These are phyloP conservation scores for Liriodendron chinense DNA, from an alignment of 164 flowering plant species.

Conservation along the genomic window DNA sequence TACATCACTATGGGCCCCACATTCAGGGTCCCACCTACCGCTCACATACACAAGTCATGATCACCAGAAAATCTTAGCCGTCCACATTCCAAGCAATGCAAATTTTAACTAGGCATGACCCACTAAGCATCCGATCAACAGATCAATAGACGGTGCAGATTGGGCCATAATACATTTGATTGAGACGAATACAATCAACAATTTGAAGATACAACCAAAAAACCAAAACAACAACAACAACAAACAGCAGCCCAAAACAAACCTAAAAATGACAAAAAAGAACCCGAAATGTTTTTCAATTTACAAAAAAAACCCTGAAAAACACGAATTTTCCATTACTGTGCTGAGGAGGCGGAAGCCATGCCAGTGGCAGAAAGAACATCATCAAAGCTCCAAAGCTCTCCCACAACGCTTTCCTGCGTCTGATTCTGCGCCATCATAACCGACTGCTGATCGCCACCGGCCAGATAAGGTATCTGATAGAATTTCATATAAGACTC, in stretches of 20 bases:
- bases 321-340: not conserved
- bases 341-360: not conserved
- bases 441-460: slow-evolving; percentile 29
- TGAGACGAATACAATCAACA: not conserved
- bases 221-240: not conserved
- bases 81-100: no score
- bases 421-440: not conserved
- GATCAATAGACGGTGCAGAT: no score
- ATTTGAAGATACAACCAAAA: no score
- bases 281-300: not conserved
- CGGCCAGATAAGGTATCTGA: slow-evolving; percentile 69
- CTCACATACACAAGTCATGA: no score
- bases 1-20: no score
- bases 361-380: slow-evolving; percentile 19
- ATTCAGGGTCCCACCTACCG: no score
- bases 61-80: no score
- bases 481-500: slow-evolving; percentile 75
- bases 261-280: not conserved
- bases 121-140: no score
- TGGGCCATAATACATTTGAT: no score
- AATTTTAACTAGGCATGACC: no score
- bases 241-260: not conserved
- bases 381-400: slow-evolving; percentile 71
- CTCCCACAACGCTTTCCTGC: slow-evolving; percentile 38
- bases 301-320: not conserved